Conservation (phyloP, 345 rosid species). For the Eucalyptus shirleyi region DNA sequence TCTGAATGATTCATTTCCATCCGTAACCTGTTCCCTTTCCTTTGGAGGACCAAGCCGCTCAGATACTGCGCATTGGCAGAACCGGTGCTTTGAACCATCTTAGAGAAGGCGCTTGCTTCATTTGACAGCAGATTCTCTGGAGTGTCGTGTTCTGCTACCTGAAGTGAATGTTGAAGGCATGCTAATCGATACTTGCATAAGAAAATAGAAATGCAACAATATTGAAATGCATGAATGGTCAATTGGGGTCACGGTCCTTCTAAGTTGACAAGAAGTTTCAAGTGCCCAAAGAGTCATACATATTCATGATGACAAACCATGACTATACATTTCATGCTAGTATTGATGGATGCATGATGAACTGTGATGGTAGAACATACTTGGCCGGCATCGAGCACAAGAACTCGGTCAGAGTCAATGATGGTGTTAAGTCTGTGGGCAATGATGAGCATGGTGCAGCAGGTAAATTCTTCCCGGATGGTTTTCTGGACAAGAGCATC, state of each 20-base stretch:
- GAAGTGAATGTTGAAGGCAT: background rate
- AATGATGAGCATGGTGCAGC: slow-evolving; percentile 8
- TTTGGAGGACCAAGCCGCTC: slow-evolving; percentile 33
- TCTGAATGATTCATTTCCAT: background rate
- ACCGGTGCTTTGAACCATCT: slow-evolving; percentile 74
- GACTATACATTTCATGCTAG: background rate
- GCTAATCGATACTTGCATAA: background rate
- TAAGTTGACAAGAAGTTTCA: background rate
- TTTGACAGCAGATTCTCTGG: slow-evolving; percentile 57
- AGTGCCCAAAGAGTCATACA: background rate
- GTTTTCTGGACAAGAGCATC: slow-evolving; percentile 88
- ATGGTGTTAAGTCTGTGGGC: slow-evolving; percentile 91
- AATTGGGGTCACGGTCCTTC: background rate
- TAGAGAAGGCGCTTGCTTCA: slow-evolving; percentile 51
- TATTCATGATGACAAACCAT: background rate
- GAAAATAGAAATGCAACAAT: background rate
- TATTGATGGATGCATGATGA: background rate
- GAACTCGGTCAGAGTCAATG: slow-evolving; percentile 70
- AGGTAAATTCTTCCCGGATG: slow-evolving; percentile 42
- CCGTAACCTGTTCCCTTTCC: slow-evolving; percentile 1
- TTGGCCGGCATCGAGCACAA: slow-evolving; percentile 82
- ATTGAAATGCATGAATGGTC: background rate
- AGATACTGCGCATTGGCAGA: slow-evolving; percentile 63
- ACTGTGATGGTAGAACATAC: slow-evolving; percentile 6
- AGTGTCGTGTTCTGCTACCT: slow-evolving; percentile 69